These are phyloP conservation scores for Coniosporium tulheliwenetii DNA, from an alignment of 2,329 filamentous ascomycete genomes.

Conservation along the genomic window DNA sequence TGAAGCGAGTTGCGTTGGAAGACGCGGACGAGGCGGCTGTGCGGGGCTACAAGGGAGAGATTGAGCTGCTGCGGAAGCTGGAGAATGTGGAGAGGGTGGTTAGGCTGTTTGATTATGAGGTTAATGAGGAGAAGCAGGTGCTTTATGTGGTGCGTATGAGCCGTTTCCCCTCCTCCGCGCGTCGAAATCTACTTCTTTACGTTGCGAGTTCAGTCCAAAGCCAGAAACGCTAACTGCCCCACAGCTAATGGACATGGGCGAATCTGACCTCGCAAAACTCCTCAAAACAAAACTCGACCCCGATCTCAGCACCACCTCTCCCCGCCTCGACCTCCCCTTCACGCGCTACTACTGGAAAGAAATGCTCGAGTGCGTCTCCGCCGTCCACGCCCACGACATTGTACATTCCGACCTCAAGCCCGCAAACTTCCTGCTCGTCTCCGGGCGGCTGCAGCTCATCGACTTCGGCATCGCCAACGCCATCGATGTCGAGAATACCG, in stretches of 20 bases:
- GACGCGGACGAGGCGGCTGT: constrained; percentile 75
- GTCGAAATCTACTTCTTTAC: not conserved
- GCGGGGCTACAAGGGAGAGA: constrained; percentile 84
- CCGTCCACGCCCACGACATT: constrained; percentile 80
- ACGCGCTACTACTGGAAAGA: constrained; percentile 99
- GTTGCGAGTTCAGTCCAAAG: not conserved
- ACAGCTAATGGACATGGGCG: constrained; percentile 92
- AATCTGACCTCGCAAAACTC: constrained; percentile 80
- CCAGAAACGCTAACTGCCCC: not conserved
- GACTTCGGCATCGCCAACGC: constrained; percentile 98
- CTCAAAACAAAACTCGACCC: constrained; percentile 50
- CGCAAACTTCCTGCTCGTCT: constrained; percentile 87
- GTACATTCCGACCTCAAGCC: constrained; percentile 96
- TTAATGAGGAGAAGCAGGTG: constrained; percentile 81
- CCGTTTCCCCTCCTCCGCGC: not conserved
- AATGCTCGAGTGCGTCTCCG: constrained; percentile 89
- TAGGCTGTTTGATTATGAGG: constrained; percentile 76
- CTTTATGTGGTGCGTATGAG: constrained; percentile 57
- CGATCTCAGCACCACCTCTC: constrained; percentile 39
- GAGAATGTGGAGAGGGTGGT: constrained; percentile 81
- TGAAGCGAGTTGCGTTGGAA: constrained; percentile 85
- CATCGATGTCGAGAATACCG: constrained; percentile 86
- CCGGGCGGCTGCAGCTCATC: constrained; percentile 84
- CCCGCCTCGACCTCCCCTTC: constrained; percentile 69
- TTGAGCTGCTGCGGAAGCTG: constrained; percentile 72